phyloP scores from a whole-genome alignment of 169 alveolate species.

The Plasmodium coatneyi region DNA sequence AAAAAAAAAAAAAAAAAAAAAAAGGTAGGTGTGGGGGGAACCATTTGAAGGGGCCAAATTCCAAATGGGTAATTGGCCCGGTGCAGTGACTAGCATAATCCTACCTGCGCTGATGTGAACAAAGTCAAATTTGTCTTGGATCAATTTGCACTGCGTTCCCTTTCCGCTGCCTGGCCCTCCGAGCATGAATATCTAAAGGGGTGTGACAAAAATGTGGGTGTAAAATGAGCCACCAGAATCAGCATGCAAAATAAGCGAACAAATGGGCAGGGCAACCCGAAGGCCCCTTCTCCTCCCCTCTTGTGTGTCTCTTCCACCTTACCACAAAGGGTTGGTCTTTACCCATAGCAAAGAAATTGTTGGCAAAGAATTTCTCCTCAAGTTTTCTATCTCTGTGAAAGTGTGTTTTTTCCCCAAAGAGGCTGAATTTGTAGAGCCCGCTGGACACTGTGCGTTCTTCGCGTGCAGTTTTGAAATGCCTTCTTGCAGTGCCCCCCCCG shows the following conservation, averaged over 20 bases:
- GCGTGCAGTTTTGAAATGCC: constrained; percentile 1
- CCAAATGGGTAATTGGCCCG: not conserved
- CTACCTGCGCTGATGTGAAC: constrained; percentile 94
- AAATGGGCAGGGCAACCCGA: not conserved
- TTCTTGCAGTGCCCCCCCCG: not conserved
- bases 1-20: not conserved
- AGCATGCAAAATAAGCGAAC: not conserved
- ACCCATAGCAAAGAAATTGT: constrained; percentile 43
- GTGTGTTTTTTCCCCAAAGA: constrained; percentile 3
- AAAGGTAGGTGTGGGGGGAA: not conserved
- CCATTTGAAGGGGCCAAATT: not conserved
- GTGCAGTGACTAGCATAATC: not conserved
- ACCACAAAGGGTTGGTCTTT: constrained; percentile 72
- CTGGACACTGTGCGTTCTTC: constrained; percentile 14
- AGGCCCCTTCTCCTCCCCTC: not conserved
- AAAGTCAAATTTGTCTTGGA: constrained; percentile 84
- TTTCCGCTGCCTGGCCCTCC: constrained; percentile 92
- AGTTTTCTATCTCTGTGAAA: not conserved
- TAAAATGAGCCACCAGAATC: not conserved
- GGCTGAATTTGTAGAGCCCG: not conserved
- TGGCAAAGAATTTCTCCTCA: constrained; percentile 30
- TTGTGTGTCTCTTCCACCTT: not conserved
- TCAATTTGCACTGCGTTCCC: constrained; percentile 86
- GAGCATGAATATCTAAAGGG: constrained; percentile 80
- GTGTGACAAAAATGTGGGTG: not conserved